Percentiles rank a stretch among this genome's conserved stretches.
phyloP scores from a whole-genome alignment of 768 basidiomycete species.

The Pleurotus pulmonarius region DNA sequence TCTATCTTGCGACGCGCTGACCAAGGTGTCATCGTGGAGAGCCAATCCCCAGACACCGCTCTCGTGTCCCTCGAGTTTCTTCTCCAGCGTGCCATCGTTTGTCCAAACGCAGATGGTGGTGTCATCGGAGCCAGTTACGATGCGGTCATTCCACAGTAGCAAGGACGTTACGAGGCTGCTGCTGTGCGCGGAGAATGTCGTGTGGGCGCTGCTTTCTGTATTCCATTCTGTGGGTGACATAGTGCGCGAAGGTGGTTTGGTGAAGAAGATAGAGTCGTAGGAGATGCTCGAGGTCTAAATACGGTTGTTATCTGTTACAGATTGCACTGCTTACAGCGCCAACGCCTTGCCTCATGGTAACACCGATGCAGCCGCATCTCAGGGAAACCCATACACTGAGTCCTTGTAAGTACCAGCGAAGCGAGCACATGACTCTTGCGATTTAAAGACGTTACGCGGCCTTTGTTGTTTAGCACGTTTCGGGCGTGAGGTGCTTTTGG shows the following conservation, averaged over 20 bases:
- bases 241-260: neutral
- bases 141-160: conserved; percentile 1
- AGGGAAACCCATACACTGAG: neutral
- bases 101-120: neutral
- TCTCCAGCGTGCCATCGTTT: neutral
- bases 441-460: no score
- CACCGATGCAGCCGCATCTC: neutral
- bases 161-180: neutral
- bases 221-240: neutral
- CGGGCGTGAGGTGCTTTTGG: no score
- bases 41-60: conserved; percentile 3
- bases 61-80: neutral
- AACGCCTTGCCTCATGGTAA: neutral
- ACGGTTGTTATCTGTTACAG: neutral
- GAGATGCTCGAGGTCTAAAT: neutral
- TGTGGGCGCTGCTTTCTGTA: neutral
- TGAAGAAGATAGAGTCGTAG: no score
- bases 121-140: conserved; percentile 1
- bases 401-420: no score
- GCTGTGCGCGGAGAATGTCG: neutral
- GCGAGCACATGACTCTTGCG: no score
- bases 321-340: neutral
- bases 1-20: conserved; percentile 1
- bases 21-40: neutral
- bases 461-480: no score